A percentile compares a stretch with the other conserved stretches of the same genome.
phyloP scores from a whole-genome alignment of 129 eudicot genomes.

The Ambrosia artemisiifolia region DNA sequence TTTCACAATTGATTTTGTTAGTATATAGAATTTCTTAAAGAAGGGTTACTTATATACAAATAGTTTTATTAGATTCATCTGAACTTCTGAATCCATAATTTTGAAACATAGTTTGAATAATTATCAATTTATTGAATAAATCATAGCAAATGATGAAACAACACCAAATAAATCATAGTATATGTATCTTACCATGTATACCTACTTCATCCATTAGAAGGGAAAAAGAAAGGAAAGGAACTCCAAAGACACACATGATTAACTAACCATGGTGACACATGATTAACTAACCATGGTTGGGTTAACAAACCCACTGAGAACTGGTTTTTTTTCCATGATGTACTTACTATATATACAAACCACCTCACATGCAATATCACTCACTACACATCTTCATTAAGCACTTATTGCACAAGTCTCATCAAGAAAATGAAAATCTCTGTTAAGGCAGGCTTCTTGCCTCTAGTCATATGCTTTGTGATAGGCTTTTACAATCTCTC shows the following conservation, averaged over 20 bases:
- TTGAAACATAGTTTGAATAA: neutral
- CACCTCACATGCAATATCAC: conserved; percentile 45
- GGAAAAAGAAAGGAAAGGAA: neutral
- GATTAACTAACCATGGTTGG: conserved; percentile 39
- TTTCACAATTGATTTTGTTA: too few relatives aligned
- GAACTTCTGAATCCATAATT: neutral
- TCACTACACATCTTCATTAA: conserved; percentile 33
- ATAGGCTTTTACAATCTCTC: conserved; percentile 30
- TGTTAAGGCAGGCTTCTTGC: conserved; percentile 21
- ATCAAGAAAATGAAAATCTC: conserved; percentile 37
- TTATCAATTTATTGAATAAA: conserved; percentile 1
- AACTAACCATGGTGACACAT: conserved; percentile 38
- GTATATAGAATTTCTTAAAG: too few relatives aligned
- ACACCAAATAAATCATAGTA: neutral
- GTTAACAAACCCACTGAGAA: conserved; percentile 28
- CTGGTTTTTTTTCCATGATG: conserved; percentile 40
- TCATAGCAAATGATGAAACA: conserved; percentile 2
- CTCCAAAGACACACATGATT: neutral
- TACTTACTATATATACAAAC: conserved; percentile 49
- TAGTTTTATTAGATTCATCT: neutral
- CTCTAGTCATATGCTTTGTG: conserved; percentile 36
- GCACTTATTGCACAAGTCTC: conserved; percentile 1
- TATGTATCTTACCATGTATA: neutral
- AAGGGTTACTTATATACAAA: too few relatives aligned
- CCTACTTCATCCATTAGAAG: conserved; percentile 3